Evolutionary conservation across 371 early-diverging fungal species (phyloP).

Genomic region (Scutellospora calospora): DNA sequence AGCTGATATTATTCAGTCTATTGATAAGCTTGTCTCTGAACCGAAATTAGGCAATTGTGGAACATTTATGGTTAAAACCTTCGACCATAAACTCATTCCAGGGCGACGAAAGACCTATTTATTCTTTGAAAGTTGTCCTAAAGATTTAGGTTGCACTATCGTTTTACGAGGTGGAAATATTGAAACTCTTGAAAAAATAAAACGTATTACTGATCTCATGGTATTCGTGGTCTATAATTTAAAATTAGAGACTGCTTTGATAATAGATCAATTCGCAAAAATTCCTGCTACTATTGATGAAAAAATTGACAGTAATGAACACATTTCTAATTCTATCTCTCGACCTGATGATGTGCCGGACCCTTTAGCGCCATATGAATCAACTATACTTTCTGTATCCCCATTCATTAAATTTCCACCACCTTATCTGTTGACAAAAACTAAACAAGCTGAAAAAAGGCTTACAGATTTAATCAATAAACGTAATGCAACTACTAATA

Average conservation of each 20-base stretch:
- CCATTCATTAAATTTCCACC: slow-evolving; percentile 82
- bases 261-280: slow-evolving; percentile 76
- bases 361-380: slow-evolving; percentile 62
- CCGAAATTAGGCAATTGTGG: slow-evolving; percentile 82
- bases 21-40: slow-evolving; percentile 72
- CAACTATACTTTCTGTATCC: slow-evolving; percentile 80
- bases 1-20: slow-evolving; percentile 81
- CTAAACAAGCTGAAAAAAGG: slow-evolving; percentile 72
- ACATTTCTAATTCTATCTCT: no score
- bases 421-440: slow-evolving; percentile 79
- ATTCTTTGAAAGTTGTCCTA: slow-evolving; percentile 83
- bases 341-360: slow-evolving; percentile 40
- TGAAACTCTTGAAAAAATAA: slow-evolving; percentile 70
- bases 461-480: slow-evolving; percentile 45
- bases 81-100: slow-evolving; percentile 77
- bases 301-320: slow-evolving; percentile 30
- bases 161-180: slow-evolving; percentile 83
- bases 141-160: slow-evolving; percentile 85
- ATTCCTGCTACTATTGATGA: slow-evolving; percentile 49
- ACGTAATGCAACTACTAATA: neutral
- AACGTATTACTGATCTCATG: slow-evolving; percentile 80
- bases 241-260: slow-evolving; percentile 82
- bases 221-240: slow-evolving; percentile 85
- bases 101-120: slow-evolving; percentile 85
- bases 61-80: slow-evolving; percentile 77